phyloP scores from a whole-genome alignment of 768 basidiomycete species.

The Lactifluus pinguis region DNA sequence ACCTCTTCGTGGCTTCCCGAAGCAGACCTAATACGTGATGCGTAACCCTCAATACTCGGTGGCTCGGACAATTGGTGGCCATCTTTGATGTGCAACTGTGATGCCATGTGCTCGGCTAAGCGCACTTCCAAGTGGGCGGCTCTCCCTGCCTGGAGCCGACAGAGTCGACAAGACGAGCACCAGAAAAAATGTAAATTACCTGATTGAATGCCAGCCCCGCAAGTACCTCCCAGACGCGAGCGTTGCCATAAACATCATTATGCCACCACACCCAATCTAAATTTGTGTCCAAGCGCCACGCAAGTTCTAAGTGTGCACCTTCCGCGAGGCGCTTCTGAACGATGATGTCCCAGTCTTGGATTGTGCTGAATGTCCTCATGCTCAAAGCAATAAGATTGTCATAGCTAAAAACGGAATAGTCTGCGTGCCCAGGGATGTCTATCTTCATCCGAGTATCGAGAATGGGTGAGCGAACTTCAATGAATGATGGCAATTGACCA shows the following conservation, averaged over 20 bases:
- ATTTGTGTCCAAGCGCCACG: constrained; percentile 65
- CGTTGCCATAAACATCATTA: constrained; percentile 51
- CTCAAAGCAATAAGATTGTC: constrained; percentile 58
- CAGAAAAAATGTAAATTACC: constrained; percentile 34
- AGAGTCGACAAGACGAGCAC: constrained; percentile 1
- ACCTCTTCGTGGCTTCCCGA: constrained; percentile 47
- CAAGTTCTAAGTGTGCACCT: constrained; percentile 59
- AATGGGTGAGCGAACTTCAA: constrained; percentile 65
- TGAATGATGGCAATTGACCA: constrained; percentile 53
- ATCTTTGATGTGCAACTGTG: constrained; percentile 33
- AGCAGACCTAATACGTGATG: constrained; percentile 59
- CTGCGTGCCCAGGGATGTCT: constrained; percentile 39
- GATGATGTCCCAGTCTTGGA: constrained; percentile 54
- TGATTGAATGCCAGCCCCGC: constrained; percentile 67
- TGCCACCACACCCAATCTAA: constrained; percentile 84
- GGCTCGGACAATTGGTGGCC: constrained; percentile 58
- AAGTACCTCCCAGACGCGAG: constrained; percentile 63
- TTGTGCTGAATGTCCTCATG: constrained; percentile 41
- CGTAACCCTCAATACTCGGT: constrained; percentile 77
- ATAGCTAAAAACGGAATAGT: constrained; percentile 43
- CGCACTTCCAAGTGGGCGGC: constrained; percentile 65
- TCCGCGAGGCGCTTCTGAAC: constrained; percentile 43
- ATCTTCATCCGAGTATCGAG: constrained; percentile 62
- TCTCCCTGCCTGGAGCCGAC: constrained; percentile 28
- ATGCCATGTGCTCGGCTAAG: constrained; percentile 59